Evolutionary conservation across 331 rosid species (phyloP).

Genomic region (Stylosanthes scabra): DNA sequence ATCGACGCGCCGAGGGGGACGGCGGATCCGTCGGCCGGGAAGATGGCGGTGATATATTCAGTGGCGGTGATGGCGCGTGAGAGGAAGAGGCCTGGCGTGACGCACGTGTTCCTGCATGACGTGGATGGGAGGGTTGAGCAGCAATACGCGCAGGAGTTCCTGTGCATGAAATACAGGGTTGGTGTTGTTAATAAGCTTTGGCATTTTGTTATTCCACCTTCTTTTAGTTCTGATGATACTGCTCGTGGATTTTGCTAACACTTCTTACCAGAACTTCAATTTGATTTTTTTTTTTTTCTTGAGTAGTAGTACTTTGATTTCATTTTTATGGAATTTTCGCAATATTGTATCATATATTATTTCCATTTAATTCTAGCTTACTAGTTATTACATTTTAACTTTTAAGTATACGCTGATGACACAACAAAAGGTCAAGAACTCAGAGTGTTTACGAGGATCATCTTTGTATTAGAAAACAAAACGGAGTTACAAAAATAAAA

Average conservation of each 20-base stretch:
- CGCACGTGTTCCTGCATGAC: conserved; percentile 84
- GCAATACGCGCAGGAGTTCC: conserved; percentile 61
- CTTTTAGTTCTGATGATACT: conserved; percentile 33
- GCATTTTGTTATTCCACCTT: conserved; percentile 85
- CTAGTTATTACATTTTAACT: too few relatives aligned
- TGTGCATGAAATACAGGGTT: conserved; percentile 71
- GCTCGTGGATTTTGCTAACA: conserved; percentile 53
- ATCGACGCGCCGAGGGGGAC: conserved; percentile 85
- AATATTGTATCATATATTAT: too few relatives aligned
- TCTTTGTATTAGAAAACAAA: too few relatives aligned
- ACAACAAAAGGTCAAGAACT: too few relatives aligned
- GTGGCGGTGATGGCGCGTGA: conserved; percentile 85
- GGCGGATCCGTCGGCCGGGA: conserved; percentile 61
- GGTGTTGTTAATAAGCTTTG: conserved; percentile 73
- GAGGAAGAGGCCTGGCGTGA: conserved; percentile 60
- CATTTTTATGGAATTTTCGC: too few relatives aligned
- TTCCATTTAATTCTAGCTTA: too few relatives aligned
- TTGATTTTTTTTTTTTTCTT: too few relatives aligned
- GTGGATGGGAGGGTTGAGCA: conserved; percentile 73
- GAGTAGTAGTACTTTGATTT: too few relatives aligned
- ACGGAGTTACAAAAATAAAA: too few relatives aligned
- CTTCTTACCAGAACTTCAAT: not conserved
- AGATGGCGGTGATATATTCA: conserved; percentile 84
- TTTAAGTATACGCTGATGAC: too few relatives aligned
- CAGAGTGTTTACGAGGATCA: too few relatives aligned